phyloP scores from a whole-genome alignment of 1,284 basidiomycete genomes.

The Bjerkandera adusta region DNA sequence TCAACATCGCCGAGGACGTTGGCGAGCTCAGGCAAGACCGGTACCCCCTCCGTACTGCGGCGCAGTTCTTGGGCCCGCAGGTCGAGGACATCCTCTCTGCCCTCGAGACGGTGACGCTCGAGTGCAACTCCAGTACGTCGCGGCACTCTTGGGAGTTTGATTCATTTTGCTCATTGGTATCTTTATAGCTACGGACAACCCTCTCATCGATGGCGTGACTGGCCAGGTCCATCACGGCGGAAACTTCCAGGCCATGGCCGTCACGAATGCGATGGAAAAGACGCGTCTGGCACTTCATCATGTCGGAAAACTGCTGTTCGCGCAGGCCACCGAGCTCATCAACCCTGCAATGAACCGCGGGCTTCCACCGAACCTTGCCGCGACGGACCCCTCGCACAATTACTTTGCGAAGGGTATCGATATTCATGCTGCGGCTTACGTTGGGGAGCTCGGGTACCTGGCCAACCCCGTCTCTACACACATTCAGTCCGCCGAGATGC shows the following conservation, averaged over 20 bases:
- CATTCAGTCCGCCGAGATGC: slow-evolving; percentile 85
- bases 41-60: slow-evolving; percentile 75
- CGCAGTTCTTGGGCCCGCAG: slow-evolving; percentile 87
- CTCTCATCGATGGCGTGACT: slow-evolving; percentile 66
- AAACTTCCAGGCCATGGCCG: slow-evolving; percentile 86
- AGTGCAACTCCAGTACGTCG: slow-evolving; percentile 83
- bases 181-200: slow-evolving; percentile 67
- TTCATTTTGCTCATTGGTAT: neutral
- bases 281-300: slow-evolving; percentile 80
- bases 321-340: slow-evolving; percentile 81
- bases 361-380: slow-evolving; percentile 78
- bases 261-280: slow-evolving; percentile 89
- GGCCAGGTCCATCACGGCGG: slow-evolving; percentile 78
- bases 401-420: slow-evolving; percentile 87
- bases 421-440: slow-evolving; percentile 80
- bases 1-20: slow-evolving; percentile 62
- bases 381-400: slow-evolving; percentile 79
- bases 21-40: slow-evolving; percentile 74
- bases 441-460: slow-evolving; percentile 78
- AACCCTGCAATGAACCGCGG: slow-evolving; percentile 84
- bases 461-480: slow-evolving; percentile 85
- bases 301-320: slow-evolving; percentile 81
- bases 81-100: slow-evolving; percentile 78
- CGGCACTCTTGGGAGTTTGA: slow-evolving; percentile 16
- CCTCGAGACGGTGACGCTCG: slow-evolving; percentile 61